phyloP scores from a whole-genome alignment of 805 yeast species.

The Kazachstania psychrophila region DNA sequence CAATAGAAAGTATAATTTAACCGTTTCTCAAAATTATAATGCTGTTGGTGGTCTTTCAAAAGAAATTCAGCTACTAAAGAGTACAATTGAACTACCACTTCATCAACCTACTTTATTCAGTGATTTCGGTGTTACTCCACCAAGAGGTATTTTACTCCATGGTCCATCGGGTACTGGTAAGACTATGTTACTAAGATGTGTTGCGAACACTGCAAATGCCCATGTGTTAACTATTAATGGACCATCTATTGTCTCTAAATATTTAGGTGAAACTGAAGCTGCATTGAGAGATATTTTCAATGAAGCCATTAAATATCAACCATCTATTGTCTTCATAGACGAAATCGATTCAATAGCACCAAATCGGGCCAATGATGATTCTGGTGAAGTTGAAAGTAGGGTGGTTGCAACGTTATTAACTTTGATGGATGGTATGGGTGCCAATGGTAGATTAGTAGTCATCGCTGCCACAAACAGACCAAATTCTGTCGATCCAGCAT shows the following conservation, averaged over 20 bases:
- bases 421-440: slow-evolving; percentile 69
- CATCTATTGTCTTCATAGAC: slow-evolving; percentile 80
- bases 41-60: slow-evolving; percentile 69
- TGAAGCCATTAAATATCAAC: slow-evolving; percentile 82
- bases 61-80: slow-evolving; percentile 51
- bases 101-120: slow-evolving; percentile 67
- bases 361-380: slow-evolving; percentile 68
- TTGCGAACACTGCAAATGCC: slow-evolving; percentile 69
- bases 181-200: slow-evolving; percentile 74
- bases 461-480: slow-evolving; percentile 72
- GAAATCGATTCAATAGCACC: slow-evolving; percentile 93
- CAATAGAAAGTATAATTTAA: slow-evolving; percentile 36
- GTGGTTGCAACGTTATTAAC: slow-evolving; percentile 84
- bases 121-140: slow-evolving; percentile 84
- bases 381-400: slow-evolving; percentile 83
- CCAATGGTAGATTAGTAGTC: slow-evolving; percentile 52
- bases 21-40: slow-evolving; percentile 37
- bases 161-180: slow-evolving; percentile 99
- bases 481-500: slow-evolving; percentile 56
- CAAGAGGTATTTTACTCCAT: slow-evolving; percentile 84
- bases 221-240: slow-evolving; percentile 84
- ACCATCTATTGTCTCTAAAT: slow-evolving; percentile 85
- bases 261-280: slow-evolving; percentile 88
- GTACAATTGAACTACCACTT: slow-evolving; percentile 72
- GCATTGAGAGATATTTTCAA: slow-evolving; percentile 71